phyloP scores from a whole-genome alignment of 2,329 filamentous ascomycete species.

The Aspergillus persii region DNA sequence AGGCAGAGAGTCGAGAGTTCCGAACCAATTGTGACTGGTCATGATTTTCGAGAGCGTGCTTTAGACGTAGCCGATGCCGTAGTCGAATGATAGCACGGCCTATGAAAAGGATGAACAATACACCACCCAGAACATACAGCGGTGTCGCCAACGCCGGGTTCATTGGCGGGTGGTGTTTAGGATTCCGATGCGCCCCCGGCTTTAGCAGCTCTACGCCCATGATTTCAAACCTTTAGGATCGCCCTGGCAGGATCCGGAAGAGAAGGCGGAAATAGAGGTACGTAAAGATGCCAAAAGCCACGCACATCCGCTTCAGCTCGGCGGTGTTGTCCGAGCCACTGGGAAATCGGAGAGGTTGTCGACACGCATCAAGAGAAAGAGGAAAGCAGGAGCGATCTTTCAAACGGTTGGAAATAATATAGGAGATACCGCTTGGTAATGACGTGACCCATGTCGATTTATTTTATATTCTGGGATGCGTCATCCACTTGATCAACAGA shows the following conservation, averaged over 20 bases:
- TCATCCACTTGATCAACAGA: neutral
- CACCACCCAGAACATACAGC: conserved; percentile 27
- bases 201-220: conserved; percentile 33
- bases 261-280: neutral
- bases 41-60: conserved; percentile 14
- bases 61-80: conserved; percentile 24
- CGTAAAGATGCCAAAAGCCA: conserved; percentile 4
- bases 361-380: neutral
- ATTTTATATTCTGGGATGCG: neutral
- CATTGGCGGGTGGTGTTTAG: conserved; percentile 28
- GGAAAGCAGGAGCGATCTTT: neutral
- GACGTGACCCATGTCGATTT: neutral
- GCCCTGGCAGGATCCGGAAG: neutral
- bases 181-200: conserved; percentile 23
- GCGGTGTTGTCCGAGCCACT: neutral
- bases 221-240: conserved; percentile 11
- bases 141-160: conserved; percentile 32
- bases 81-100: conserved; percentile 24
- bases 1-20: conserved; percentile 15
- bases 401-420: neutral
- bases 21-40: conserved; percentile 22
- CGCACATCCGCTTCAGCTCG: neutral
- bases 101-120: conserved; percentile 23
- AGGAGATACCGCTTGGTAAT: neutral
- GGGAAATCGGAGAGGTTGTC: neutral